phyloP scores from a whole-genome alignment of 768 basidiomycete genomes.

The Tubosaeta sp. region DNA sequence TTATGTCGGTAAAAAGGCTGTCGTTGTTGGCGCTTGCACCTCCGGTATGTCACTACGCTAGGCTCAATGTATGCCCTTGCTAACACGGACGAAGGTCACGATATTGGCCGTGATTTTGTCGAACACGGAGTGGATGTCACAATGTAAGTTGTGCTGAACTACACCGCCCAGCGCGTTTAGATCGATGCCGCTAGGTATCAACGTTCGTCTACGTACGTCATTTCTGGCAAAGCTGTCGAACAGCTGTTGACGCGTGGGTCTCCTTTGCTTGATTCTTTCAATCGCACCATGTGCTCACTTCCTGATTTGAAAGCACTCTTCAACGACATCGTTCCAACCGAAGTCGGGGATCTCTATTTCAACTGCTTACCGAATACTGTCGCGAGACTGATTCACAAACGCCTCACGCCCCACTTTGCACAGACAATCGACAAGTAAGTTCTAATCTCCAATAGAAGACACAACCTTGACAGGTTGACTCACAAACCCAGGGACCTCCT shows the following conservation, averaged over 20 bases:
- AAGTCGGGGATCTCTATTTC: slow-evolving; percentile 19
- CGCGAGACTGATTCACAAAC: slow-evolving; percentile 20
- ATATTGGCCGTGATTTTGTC: slow-evolving; percentile 35
- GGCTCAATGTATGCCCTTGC: not conserved
- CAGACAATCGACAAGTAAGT: slow-evolving; percentile 27
- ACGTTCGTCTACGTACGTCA: slow-evolving; percentile 22
- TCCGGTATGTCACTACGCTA: slow-evolving; percentile 38
- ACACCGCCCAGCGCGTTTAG: not conserved
- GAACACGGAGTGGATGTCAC: slow-evolving; percentile 29
- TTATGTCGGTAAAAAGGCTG: slow-evolving; percentile 57
- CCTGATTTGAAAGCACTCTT: slow-evolving; percentile 6
- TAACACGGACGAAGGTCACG: slow-evolving; percentile 27
- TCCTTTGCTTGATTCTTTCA: not conserved
- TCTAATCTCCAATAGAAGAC: too few relatives aligned
- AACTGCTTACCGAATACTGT: slow-evolving; percentile 14
- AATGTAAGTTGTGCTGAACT: slow-evolving; percentile 12
- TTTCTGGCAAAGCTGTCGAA: slow-evolving; percentile 9
- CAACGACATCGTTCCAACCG: slow-evolving; percentile 21
- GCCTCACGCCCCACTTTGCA: slow-evolving; percentile 11
- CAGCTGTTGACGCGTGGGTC: slow-evolving; percentile 11
- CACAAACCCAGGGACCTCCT: slow-evolving; percentile 28
- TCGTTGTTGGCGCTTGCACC: slow-evolving; percentile 65
- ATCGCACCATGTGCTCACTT: not conserved
- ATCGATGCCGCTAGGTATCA: slow-evolving; percentile 18
- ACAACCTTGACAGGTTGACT: not conserved